Conservation (phyloP, 345 rosid genomes). For the Brassica cretica region DNA sequence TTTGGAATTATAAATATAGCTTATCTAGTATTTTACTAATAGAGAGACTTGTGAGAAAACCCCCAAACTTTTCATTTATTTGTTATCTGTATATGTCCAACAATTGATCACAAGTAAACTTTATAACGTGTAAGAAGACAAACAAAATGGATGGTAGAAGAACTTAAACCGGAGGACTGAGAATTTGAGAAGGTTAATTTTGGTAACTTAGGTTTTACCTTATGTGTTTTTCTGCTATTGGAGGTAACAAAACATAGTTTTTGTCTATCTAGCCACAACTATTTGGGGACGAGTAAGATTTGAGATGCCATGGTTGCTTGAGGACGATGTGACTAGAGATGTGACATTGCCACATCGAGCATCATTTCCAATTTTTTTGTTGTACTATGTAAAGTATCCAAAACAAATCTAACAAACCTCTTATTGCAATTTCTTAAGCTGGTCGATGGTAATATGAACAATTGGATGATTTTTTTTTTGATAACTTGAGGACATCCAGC, state of each 20-base stretch:
- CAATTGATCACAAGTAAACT: too few relatives aligned
- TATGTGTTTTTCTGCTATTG: not conserved
- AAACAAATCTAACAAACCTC: too few relatives aligned
- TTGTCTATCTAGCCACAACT: not conserved
- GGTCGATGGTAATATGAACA: too few relatives aligned
- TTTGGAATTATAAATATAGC: too few relatives aligned
- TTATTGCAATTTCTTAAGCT: too few relatives aligned
- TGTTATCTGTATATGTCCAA: not conserved
- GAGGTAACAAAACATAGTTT: not conserved
- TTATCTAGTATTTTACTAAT: too few relatives aligned
- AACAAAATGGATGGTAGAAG: not conserved
- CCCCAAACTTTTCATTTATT: conserved; percentile 6
- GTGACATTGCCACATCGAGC: not conserved
- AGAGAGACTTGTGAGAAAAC: not conserved
- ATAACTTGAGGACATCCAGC: too few relatives aligned
- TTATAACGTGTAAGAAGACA: not conserved
- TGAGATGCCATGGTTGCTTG: not conserved
- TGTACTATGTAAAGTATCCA: not conserved
- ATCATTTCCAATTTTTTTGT: not conserved
- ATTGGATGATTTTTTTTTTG: too few relatives aligned
- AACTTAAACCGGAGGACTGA: not conserved
- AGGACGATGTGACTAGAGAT: too few relatives aligned
- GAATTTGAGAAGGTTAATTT: not conserved
- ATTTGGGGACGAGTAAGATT: not conserved
- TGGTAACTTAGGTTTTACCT: not conserved